phyloP scores from a whole-genome alignment of 108 stramenopile species.

The Fistulifera pelliculosa region DNA sequence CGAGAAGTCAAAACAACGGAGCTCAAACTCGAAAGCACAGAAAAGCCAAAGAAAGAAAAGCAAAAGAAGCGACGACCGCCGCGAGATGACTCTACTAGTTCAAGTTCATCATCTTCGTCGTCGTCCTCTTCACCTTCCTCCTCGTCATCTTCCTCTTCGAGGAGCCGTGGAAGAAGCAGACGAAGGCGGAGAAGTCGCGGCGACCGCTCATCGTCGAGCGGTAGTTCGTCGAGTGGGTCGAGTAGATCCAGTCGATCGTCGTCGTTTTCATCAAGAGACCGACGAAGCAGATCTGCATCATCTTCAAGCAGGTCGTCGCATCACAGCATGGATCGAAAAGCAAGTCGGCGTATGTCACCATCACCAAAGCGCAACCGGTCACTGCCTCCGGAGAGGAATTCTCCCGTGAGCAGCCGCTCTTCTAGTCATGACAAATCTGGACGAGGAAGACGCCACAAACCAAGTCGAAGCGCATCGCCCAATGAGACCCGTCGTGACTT shows the following conservation, averaged over 20 bases:
- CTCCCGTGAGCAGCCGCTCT: neutral
- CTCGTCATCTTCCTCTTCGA: neutral
- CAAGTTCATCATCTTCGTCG: constrained; percentile 2
- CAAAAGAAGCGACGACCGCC: constrained; percentile 5
- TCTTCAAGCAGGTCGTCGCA: neutral
- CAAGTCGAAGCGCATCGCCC: no score
- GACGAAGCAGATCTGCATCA: neutral
- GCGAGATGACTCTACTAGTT: neutral
- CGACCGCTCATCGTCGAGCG: neutral
- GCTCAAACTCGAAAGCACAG: neutral
- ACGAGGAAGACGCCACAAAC: neutral
- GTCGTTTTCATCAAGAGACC: constrained; percentile 1
- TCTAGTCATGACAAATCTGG: neutral
- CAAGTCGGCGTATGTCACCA: neutral
- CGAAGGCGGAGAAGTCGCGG: neutral
- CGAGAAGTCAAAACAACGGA: constrained; percentile 15
- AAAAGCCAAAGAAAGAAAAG: constrained; percentile 3
- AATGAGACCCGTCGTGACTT: no score
- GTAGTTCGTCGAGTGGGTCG: no score
- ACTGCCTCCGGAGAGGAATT: neutral
- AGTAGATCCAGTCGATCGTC: neutral
- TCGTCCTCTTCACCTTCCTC: constrained; percentile 2
- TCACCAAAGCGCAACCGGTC: neutral
- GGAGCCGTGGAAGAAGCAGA: constrained; percentile 1
- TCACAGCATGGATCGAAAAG: neutral